Conservation (phyloP, 805 yeast species). For the Tetrapisispora pingtungensis region DNA sequence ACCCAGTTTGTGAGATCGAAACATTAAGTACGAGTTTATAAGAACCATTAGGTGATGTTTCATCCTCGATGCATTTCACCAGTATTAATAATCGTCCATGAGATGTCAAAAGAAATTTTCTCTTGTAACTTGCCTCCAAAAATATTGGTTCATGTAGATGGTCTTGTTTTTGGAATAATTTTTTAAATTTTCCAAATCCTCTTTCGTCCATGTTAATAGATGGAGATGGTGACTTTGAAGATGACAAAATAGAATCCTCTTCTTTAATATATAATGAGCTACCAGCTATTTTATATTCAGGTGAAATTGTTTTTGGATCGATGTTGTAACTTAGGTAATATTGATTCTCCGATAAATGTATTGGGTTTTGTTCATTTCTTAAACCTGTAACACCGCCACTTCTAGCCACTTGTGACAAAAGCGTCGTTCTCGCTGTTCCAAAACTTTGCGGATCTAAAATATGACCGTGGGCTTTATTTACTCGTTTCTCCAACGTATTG, state of each 20-base stretch:
- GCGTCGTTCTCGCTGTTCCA: slow-evolving; percentile 27
- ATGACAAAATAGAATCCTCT: background rate
- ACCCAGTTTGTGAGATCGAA: slow-evolving; percentile 40
- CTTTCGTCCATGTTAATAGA: slow-evolving; percentile 5
- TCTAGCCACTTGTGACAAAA: slow-evolving; percentile 37
- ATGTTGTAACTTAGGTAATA: slow-evolving; percentile 19
- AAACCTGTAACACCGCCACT: slow-evolving; percentile 35
- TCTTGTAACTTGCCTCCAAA: slow-evolving; percentile 33
- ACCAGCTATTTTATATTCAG: slow-evolving; percentile 14
- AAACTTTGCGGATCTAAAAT: slow-evolving; percentile 37
- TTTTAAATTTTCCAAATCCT: slow-evolving; percentile 20
- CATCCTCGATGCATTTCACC: slow-evolving; percentile 30
- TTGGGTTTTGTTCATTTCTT: slow-evolving; percentile 23
- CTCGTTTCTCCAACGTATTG: slow-evolving; percentile 40
- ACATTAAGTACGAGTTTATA: slow-evolving; percentile 45
- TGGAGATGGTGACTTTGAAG: background rate
- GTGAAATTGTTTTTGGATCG: slow-evolving; percentile 12
- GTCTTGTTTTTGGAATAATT: slow-evolving; percentile 22
- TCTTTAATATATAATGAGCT: background rate
- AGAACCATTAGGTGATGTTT: slow-evolving; percentile 20
- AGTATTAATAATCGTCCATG: slow-evolving; percentile 56
- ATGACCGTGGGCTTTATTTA: slow-evolving; percentile 40
- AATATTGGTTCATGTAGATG: slow-evolving; percentile 7
- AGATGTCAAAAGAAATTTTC: slow-evolving; percentile 49
- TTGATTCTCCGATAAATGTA: slow-evolving; percentile 22